Evolutionary conservation across 2,329 filamentous ascomycete species (phyloP), one percentile per base, ranked within the genome.

Genomic region (Ramichloridium luteum): DNA sequence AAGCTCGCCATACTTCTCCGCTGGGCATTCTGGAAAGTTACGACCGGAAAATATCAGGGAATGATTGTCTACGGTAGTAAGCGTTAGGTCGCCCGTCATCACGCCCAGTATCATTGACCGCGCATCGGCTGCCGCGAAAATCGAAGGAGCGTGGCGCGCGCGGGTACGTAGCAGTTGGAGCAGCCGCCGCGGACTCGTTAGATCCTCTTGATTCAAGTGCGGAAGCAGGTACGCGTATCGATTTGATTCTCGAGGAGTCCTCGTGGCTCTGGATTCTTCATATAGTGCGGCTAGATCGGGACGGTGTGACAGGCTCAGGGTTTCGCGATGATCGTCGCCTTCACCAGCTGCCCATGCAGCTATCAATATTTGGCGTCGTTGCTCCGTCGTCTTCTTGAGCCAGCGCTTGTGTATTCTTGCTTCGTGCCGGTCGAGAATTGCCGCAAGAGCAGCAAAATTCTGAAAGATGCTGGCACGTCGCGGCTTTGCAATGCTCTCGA

Each of bases 321-420:
- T 11, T 3, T 23, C 35, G n/a, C 11, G n/a, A n/a, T n/a, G n/a
- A n/a, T n/a, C n/a, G n/a, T n/a, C n/a, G n/a, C n/a, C n/a, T n/a
- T n/a, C n/a, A n/a, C n/a, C n/a, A n/a, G n/a, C n/a, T n/a, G n/a
- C 18, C 38, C 35, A 40, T 2, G 32, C 31, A 2, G 29, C 16
- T 6, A 35, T 25, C 11, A 38, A 12, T 10, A 40, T 28, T 13
- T 35, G 32, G 1, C 20, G 29, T 11, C 27, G 29, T 23, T 40
- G 32, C 9, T 28, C 32, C 8, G 31, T 37, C 2, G 38, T 37
- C 25, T 36, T 36, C 35, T 40, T 40, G 17, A 30, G 25, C 37
- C 34, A 39, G 13, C 31, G 37, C 16, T 37, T 36, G 20, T 34
- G 26, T 8, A 34, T 31, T n/a, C n/a, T n/a, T n/a, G n/a, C n/a